Evolutionary conservation across 768 basidiomycete species (phyloP).

Genomic region (Boletus tomentosulus): DNA sequence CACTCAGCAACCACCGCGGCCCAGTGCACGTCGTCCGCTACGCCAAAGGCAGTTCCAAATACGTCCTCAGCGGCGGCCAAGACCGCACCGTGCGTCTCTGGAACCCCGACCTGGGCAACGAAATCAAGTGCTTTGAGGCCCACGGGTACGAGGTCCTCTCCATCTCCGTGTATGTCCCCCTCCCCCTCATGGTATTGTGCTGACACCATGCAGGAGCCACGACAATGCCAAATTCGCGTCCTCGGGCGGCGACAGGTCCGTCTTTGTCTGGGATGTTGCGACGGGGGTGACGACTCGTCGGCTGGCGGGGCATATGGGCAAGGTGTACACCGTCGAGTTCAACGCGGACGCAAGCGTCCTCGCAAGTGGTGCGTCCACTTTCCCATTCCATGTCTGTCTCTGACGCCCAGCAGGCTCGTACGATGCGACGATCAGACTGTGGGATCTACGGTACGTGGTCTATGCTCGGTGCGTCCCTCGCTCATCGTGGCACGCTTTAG

Average conservation of each 20-base stretch:
- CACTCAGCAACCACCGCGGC: slow-evolving; percentile 68
- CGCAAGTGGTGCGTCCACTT: slow-evolving; percentile 66
- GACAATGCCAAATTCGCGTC: slow-evolving; percentile 95
- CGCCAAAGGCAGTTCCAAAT: slow-evolving; percentile 83
- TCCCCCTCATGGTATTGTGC: not conserved
- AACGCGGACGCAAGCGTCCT: slow-evolving; percentile 83
- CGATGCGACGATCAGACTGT: slow-evolving; percentile 85
- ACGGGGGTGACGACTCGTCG: slow-evolving; percentile 80
- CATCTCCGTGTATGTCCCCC: slow-evolving; percentile 68
- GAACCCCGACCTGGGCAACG: slow-evolving; percentile 82
- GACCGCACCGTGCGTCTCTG: slow-evolving; percentile 87
- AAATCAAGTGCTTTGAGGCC: slow-evolving; percentile 86
- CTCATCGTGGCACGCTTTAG: slow-evolving; percentile 31
- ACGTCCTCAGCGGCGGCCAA: slow-evolving; percentile 89
- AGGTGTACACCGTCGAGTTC: slow-evolving; percentile 88
- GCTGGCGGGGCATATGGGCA: slow-evolving; percentile 84
- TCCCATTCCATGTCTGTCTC: not conserved
- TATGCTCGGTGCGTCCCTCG: too few species aligned
- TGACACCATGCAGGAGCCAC: slow-evolving; percentile 53
- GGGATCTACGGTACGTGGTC: slow-evolving; percentile 76
- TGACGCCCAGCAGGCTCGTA: slow-evolving; percentile 64
- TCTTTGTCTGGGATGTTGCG: slow-evolving; percentile 95
- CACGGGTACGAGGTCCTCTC: slow-evolving; percentile 97
- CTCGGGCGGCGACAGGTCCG: slow-evolving; percentile 87
- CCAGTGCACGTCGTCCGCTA: slow-evolving; percentile 90